Base-by-base conservation (phyloP, 2,329 filamentous ascomycete genomes). In the Beauveria sp. region DNA sequence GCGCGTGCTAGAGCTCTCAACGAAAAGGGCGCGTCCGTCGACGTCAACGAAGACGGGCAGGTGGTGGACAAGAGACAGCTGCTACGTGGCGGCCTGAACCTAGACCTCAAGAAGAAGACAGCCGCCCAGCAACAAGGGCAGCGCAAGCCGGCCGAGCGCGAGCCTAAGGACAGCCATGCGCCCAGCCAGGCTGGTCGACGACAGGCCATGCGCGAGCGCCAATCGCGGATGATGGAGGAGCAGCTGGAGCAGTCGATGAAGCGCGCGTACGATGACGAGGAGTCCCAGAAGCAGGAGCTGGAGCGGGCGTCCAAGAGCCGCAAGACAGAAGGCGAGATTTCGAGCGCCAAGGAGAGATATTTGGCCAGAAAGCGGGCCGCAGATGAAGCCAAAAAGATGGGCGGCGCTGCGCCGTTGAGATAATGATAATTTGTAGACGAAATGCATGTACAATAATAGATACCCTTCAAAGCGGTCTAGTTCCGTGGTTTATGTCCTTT, bases 11-110 rank as follows among this genome's bases (percentile, higher is more conserved):
- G 77, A 53, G 86, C 90, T 67, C 80, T 91, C 57, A 87, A 87
- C 59, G 80, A 83, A 44, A 84, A 79, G 63, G 84, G 77, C 64
- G 85, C 76, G 0, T 76, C 78, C 3, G 82, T 94, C 44, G 82
- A 85, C 8, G 75, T 93, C 67, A 93, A 93, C 68, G 90, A 94
- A 63, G 90, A 94, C 44, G 90, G 90, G 0, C 85, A 92, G 70
- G 86, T 94, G 2, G 87, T 91, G 28, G 90, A 96, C 71, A 93
- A 92, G 77, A 81, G 90, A n/a, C 87, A 94, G 71, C 77, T 94
- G 9, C 81, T 96, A 7, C 81, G 78, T 52, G 88, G 89, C 7
- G 90, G 90, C 28, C 79, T 96, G 56, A 96, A 96, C 67, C 75
- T 94, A 20, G 81, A 81, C 55, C 77, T 81, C 0, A 87, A 84